Evolutionary conservation across 768 basidiomycete genomes (phyloP), one percentile per base, ranked within the genome.

Genomic region (Mycena epipterygia): DNA sequence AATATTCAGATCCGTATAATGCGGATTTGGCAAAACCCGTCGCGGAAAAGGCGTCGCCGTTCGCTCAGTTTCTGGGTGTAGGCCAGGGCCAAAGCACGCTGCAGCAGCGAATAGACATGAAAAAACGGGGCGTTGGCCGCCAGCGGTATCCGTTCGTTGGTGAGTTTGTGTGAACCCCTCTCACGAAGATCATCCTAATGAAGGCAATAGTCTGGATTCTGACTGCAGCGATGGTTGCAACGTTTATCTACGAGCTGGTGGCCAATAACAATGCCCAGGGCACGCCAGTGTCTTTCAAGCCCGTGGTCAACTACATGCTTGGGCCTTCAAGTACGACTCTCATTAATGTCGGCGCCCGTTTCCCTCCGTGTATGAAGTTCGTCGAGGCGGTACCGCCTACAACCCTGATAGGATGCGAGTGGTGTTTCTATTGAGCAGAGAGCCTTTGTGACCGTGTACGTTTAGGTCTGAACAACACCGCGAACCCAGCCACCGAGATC

Each of bases 311-410:
- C 75, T 91, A 91, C 5, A 95, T 97, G 95, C 85, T 99, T 21
- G 97, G 97, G 3, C 97, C 97, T 4, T 93, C 94, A 0, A 89
- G 87, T 55, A 91, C 91, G 52, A 95, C 92, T 2, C 84, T 99
- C 17, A 95, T 98, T 67, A 89, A 93, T 75, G 83, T 95, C 58
- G 97, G 97, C 3, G 96, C 97, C 27, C 93, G 97, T 30, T 98
- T 96, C 77, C 94, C 95, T 17, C 93, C 96, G 0, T 97, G 96
- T 75, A 97, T 97, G 94, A 96, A 95, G 77, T 73, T 79, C 7
- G 90, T 96, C 9, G 73, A 80, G 33, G 85, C 81, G 13, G 80
- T 95, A 14, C 86, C 90, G 46, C 83, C 85, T 19, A 86, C 87
- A 3, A 88, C 87, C 0, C 77, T 78, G 21, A 81, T 94, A 52